Evolutionary conservation across 1,284 basidiomycete species (phyloP), one percentile per base, ranked within the genome.

Genomic region (Testicularia cyperi): DNA sequence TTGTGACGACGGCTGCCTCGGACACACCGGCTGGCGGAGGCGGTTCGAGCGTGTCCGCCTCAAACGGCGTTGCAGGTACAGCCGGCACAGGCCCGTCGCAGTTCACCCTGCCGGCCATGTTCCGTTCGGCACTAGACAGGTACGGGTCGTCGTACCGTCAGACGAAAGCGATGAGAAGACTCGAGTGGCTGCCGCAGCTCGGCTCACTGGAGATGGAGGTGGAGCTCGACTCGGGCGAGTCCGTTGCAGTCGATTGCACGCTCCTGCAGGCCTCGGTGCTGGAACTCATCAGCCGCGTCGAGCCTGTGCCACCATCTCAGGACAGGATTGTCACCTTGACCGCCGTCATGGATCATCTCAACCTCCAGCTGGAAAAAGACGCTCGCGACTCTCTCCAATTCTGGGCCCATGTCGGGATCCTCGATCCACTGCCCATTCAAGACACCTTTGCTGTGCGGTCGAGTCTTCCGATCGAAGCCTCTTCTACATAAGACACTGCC

Each of bases 101-200:
- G n/a, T 64, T 65, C 38, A 67, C 66, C 13, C 38, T 70, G 16
- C 70, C 70, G 10, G 49, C 42, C 1, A 57, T 64, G 12, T 57
- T 72, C 34, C 44, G 42, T 10, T 30, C 45, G 8, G 63, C 68
- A 16, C 53, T 67, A 36, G 49, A 68, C 2, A 41, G 48, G 25
- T 73, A 57, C 30, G 38, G 36, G 0, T 56, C 60, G 23, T 41
- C 44, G 6, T 61, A 30, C 37, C 31, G 42, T 2, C 39, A 46
- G 12, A 28, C 42, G 14, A 55, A 69, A 20, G 44, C 61, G 12
- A 64, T 65, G 52, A 57, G 58, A 23, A 51, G 53, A 10, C 34
- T 70, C n/a, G 44, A 57, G 14, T 70, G 62, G 62, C 56, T 72
- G 25, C 49, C 56, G 22, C 49, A 62, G n/a, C 45, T 76, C 21